Percentiles rank a stretch among this genome's conserved stretches.
Evolutionary conservation across 2,329 filamentous ascomycete genomes (phyloP).

Genomic region (Xylaria sp.): DNA sequence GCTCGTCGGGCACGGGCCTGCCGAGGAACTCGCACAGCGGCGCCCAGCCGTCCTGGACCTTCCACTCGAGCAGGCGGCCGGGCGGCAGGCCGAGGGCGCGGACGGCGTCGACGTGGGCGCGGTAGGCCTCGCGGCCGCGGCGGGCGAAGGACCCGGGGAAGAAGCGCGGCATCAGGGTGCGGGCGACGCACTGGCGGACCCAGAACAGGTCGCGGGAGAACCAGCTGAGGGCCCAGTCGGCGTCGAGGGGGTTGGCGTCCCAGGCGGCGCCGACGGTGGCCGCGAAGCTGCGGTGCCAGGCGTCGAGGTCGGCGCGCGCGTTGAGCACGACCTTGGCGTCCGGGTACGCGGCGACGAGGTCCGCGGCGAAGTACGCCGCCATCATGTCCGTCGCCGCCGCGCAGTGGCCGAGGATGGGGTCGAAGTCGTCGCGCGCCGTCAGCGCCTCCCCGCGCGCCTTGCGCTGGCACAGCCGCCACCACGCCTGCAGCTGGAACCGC

Average conservation of each 20-base stretch:
- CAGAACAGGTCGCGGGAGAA: background rate
- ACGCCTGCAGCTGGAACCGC: background rate
- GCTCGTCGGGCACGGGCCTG: background rate
- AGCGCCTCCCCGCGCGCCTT: background rate
- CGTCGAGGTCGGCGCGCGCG: conserved; percentile 43
- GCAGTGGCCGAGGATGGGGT: conserved; percentile 33
- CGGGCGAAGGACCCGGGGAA: background rate
- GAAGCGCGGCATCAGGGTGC: background rate
- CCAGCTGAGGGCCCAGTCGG: background rate
- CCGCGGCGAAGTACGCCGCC: conserved; percentile 33
- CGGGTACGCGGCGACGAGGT: conserved; percentile 50
- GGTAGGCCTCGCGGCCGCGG: too few species aligned
- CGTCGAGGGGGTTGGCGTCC: background rate
- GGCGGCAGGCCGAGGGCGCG: background rate
- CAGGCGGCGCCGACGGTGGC: conserved; percentile 34
- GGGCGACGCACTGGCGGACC: background rate
- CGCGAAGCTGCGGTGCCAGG: conserved; percentile 42
- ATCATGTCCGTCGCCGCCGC: conserved; percentile 44
- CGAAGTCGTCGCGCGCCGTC: conserved; percentile 30
- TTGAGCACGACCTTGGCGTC: conserved; percentile 51
- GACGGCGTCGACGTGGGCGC: background rate
- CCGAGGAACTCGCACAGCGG: conserved; percentile 1
- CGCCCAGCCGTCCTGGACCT: conserved; percentile 1
- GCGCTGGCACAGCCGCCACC: background rate
- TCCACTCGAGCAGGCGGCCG: background rate